Conservation (phyloP, 1,284 basidiomycete species). For the Termitomyces sp. region DNA sequence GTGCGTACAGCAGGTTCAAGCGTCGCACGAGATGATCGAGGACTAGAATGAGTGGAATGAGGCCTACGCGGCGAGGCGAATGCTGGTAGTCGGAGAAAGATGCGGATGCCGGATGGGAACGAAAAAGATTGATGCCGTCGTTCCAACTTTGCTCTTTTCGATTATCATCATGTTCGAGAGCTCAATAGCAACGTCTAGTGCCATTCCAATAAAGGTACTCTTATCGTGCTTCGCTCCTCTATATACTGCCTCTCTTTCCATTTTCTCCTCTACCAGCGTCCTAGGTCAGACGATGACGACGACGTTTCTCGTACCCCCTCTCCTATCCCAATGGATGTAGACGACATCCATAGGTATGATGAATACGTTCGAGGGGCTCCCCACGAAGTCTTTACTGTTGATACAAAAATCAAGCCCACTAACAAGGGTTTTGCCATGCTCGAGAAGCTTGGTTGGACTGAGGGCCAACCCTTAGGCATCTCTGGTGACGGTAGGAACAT, state of each 20-base stretch:
- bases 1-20: not conserved
- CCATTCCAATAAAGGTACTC: slow-evolving; percentile 74
- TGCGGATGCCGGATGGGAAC: not conserved
- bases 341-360: slow-evolving; percentile 54
- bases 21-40: not conserved
- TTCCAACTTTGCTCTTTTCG: not conserved
- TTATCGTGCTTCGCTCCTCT: slow-evolving; percentile 37
- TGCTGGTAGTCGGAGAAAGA: not conserved
- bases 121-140: not conserved
- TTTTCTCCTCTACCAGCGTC: slow-evolving; percentile 53
- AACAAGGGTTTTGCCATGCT: slow-evolving; percentile 80
- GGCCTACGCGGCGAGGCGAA: not conserved
- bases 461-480: slow-evolving; percentile 72
- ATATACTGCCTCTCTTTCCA: slow-evolving; percentile 44
- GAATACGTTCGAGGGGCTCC: slow-evolving; percentile 48
- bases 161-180: slow-evolving; percentile 5
- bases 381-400: slow-evolving; percentile 67
- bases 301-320: slow-evolving; percentile 71
- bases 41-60: not conserved
- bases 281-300: slow-evolving; percentile 46
- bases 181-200: slow-evolving; percentile 66
- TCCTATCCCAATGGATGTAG: slow-evolving; percentile 50
- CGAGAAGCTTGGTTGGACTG: slow-evolving; percentile 74
- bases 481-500: slow-evolving; percentile 58
- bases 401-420: slow-evolving; percentile 68